Percentiles rank a stretch among this genome's conserved stretches.
Evolutionary conservation across 2,329 filamentous ascomycete genomes (phyloP).

Genomic region (Verticillium nonalfalfae): DNA sequence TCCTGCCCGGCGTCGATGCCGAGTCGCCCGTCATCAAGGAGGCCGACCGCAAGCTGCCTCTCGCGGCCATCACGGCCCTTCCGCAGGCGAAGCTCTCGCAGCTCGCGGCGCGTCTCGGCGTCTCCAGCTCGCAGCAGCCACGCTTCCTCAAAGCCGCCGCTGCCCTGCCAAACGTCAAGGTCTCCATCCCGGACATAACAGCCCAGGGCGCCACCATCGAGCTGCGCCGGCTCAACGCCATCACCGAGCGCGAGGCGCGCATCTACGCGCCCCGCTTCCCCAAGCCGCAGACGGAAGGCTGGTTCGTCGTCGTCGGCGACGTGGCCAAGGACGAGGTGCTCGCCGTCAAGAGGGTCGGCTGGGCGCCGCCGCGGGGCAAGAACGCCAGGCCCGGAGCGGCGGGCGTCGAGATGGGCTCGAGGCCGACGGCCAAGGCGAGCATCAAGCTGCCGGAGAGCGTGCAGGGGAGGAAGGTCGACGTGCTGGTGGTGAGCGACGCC

Average conservation of each 20-base stretch:
- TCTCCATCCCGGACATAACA: constrained; percentile 52
- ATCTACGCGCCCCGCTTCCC: constrained; percentile 88
- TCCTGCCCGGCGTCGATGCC: constrained; percentile 66
- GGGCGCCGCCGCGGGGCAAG: constrained; percentile 37
- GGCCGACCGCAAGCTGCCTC: constrained; percentile 27
- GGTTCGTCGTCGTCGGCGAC: constrained; percentile 76
- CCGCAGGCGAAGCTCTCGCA: constrained; percentile 27
- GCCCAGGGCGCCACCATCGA: constrained; percentile 56
- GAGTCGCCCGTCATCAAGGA: constrained; percentile 29
- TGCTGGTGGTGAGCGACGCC: constrained; percentile 77
- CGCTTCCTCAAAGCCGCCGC: constrained; percentile 54
- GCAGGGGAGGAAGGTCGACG: constrained; percentile 58
- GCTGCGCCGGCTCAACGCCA: constrained; percentile 60
- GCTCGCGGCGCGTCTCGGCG: constrained; percentile 43
- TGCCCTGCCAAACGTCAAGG: constrained; percentile 61
- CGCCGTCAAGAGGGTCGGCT: constrained; percentile 79
- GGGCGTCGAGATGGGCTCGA: constrained; percentile 31
- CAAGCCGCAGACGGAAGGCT: constrained; percentile 91
- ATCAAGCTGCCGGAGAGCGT: constrained; percentile 53
- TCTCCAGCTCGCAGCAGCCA: constrained; percentile 35
- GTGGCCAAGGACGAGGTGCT: constrained; percentile 66
- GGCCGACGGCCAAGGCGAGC: constrained; percentile 45
- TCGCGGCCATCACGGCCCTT: constrained; percentile 34
- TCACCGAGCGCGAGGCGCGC: constrained; percentile 59
- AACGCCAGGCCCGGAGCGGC: constrained; percentile 13